Base-by-base conservation (phyloP, 176 grass and related monocot species). In the Carex cristatella region DNA sequence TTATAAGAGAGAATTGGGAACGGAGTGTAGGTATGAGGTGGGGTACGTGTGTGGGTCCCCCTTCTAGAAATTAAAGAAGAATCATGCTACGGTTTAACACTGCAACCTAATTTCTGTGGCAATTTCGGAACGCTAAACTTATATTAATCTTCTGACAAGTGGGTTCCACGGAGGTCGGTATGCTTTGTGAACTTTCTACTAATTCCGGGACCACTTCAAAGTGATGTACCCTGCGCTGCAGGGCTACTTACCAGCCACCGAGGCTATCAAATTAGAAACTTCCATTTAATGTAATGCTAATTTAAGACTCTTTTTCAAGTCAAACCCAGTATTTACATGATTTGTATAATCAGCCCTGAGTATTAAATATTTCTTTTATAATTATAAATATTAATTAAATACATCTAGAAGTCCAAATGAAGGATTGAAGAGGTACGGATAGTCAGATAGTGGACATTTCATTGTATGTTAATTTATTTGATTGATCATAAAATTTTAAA, bases 1-100 rank as follows among this genome's bases (percentile, higher is more conserved):
- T 83, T 83, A 65, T 85, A 38, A 40, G n/a, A 61, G 83, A 63
- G n/a, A 31, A 61, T 46, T 42, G 28, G 54, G 5, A 69, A 69
- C 13, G 63, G 40, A 18, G 40, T 58, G 14, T 68, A 11, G 51
- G 64, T 71, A 35, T 9, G 66, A 1, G 8, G 68, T 55, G 44
- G 65, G 66, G 70, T 60, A 30, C 38, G 33, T 85, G 68, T 33
- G 68, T 61, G 51, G 65, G 65, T 30, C 63, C 63, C 3, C 18
- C 14, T 79, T 79, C 74, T 79, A 35, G 74, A 79, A 57, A 31
- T 35, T 35, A 18, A 28, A 51, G 18, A 27, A 55, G 12, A 13
- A 16, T 57, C 0, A 37, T 55, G 14, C 51, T 35, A 58, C 51
- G 1, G 51, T 57, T 57, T 79, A 35, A 79, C 27, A 16, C 4